A percentile compares a stretch with the other conserved stretches of the same genome.
phyloP scores from a whole-genome alignment of 176 grass and related monocot species.

The Phragmites australis region DNA sequence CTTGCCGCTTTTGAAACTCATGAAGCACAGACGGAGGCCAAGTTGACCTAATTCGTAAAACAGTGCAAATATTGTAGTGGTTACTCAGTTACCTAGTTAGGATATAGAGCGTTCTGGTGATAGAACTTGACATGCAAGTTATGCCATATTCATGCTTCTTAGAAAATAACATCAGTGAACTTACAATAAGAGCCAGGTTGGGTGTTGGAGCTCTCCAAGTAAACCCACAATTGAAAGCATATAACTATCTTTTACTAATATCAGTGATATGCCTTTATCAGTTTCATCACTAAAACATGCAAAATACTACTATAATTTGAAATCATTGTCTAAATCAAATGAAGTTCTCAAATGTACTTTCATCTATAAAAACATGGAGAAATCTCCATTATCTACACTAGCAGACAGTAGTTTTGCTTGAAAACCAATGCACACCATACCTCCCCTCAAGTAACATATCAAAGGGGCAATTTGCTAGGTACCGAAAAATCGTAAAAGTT shows the following conservation, averaged over 20 bases:
- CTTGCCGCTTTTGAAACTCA: conserved; percentile 59
- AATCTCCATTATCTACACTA: neutral
- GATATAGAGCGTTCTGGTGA: neutral
- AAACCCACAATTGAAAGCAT: conserved; percentile 28
- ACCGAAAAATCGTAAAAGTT: too few relatives aligned
- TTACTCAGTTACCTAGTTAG: neutral
- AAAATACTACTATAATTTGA: neutral
- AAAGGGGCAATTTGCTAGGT: too few relatives aligned
- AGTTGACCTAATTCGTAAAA: conserved; percentile 62
- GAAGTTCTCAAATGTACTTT: conserved; percentile 1
- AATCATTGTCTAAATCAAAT: conserved; percentile 3
- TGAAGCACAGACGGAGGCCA: conserved; percentile 55
- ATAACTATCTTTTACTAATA: conserved; percentile 7
- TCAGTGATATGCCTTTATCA: neutral
- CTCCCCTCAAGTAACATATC: conserved; percentile 24
- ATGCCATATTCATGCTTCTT: conserved; percentile 8
- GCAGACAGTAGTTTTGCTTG: conserved; percentile 17
- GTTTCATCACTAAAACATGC: conserved; percentile 21
- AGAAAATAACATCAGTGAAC: neutral
- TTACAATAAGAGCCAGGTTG: neutral
- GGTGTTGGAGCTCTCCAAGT: neutral
- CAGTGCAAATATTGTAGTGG: conserved; percentile 13
- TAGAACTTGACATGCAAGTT: neutral
- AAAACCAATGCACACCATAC: conserved; percentile 14
- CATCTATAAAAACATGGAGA: conserved; percentile 2